Percentiles rank a stretch among this genome's conserved stretches.
phyloP scores from a whole-genome alignment of 2,329 filamentous ascomycete genomes.

The Xylogone sp. region DNA sequence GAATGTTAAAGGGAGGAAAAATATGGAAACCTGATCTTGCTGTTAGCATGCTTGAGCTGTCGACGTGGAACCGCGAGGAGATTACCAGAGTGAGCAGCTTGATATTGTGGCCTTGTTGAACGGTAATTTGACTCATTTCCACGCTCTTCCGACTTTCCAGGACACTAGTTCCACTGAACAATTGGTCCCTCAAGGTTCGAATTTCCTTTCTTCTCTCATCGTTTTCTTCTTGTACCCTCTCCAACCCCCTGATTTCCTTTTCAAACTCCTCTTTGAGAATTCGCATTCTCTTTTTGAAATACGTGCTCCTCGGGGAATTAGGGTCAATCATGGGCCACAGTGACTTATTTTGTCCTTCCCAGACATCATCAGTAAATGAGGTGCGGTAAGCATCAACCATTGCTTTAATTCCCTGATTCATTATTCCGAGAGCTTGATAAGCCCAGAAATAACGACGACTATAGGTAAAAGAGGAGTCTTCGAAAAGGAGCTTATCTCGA shows the following conservation, averaged over 20 bases:
- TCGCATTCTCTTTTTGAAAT: constrained; percentile 43
- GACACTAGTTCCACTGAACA: constrained; percentile 61
- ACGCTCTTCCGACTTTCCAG: constrained; percentile 58
- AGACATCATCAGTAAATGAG: constrained; percentile 55
- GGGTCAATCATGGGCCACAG: constrained; percentile 52
- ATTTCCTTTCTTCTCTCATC: constrained; percentile 52
- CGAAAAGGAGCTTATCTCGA: constrained; percentile 56
- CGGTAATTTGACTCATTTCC: constrained; percentile 46
- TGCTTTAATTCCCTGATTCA: constrained; percentile 55
- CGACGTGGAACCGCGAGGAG: not conserved
- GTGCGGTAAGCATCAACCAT: constrained; percentile 54
- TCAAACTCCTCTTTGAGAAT: constrained; percentile 40
- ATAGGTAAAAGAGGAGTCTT: constrained; percentile 58
- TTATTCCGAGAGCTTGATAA: constrained; percentile 55
- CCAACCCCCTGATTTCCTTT: constrained; percentile 39
- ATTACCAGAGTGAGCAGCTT: constrained; percentile 56
- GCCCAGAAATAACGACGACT: constrained; percentile 61
- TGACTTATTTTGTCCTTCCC: constrained; percentile 49
- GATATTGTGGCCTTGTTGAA: constrained; percentile 58
- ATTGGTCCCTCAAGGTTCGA: constrained; percentile 53
- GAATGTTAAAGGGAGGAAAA: constrained; percentile 59
- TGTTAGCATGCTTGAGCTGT: not conserved
- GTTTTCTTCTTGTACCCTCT: constrained; percentile 32
- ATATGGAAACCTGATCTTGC: constrained; percentile 34
- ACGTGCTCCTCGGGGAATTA: constrained; percentile 40